Evolutionary conservation across 108 stramenopile genomes (phyloP).

Genomic region (Discostella stelligeroides): DNA sequence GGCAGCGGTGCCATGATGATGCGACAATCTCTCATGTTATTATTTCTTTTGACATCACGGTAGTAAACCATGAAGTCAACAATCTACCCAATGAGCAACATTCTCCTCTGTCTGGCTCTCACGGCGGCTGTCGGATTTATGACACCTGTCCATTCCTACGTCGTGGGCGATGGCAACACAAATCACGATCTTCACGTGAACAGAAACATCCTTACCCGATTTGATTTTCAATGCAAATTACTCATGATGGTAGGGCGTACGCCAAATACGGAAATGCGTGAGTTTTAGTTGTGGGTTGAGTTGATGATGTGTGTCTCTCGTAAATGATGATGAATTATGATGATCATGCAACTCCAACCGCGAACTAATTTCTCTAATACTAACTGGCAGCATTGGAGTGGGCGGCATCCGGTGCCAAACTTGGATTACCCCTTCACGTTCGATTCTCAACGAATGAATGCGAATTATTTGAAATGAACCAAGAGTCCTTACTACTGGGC

Average conservation of each 20-base stretch:
- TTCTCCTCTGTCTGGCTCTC: slow-evolving; percentile 4
- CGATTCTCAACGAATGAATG: slow-evolving; percentile 26
- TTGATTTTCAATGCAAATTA: not conserved
- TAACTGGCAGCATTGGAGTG: slow-evolving; percentile 19
- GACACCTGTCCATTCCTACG: not conserved
- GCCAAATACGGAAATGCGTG: not conserved
- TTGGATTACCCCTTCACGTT: slow-evolving; percentile 33
- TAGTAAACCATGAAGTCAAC: too few relatives aligned
- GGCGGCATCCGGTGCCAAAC: slow-evolving; percentile 49
- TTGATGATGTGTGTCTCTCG: not conserved
- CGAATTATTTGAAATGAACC: slow-evolving; percentile 30
- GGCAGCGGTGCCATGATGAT: too few relatives aligned
- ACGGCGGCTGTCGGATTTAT: not conserved
- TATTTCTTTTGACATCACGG: too few relatives aligned
- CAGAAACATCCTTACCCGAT: not conserved
- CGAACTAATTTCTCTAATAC: not conserved
- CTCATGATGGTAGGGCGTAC: not conserved
- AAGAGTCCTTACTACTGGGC: slow-evolving; percentile 32
- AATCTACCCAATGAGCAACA: too few relatives aligned
- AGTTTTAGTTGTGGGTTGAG: not conserved
- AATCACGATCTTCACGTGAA: too few relatives aligned
- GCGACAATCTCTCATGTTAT: too few relatives aligned
- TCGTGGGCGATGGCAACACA: not conserved
- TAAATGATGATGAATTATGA: slow-evolving; percentile 1
- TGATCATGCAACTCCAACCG: too few relatives aligned